phyloP scores from a whole-genome alignment of 495 filamentous ascomycete genomes.

The Aspergillus affinis region DNA sequence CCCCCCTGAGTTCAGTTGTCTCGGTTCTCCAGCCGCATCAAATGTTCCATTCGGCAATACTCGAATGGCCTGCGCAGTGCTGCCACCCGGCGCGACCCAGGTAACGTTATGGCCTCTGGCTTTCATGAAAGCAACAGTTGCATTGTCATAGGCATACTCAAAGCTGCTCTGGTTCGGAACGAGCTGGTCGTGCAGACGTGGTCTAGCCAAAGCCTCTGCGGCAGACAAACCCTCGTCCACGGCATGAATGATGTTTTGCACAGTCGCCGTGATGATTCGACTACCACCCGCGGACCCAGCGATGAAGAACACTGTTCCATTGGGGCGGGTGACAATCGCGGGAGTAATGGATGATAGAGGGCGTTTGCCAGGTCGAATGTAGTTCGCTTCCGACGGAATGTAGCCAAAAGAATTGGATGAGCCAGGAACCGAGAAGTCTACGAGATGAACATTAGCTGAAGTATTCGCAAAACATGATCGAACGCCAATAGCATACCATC shows the following conservation, averaged over 20 bases:
- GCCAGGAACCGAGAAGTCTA: conserved; percentile 76
- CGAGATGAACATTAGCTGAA: conserved; percentile 1
- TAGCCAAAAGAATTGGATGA: conserved; percentile 79
- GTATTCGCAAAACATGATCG: background rate
- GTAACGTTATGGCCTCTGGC: conserved; percentile 70
- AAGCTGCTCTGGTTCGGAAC: conserved; percentile 66
- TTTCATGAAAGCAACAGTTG: conserved; percentile 63
- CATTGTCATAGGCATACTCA: conserved; percentile 69
- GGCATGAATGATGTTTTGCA: conserved; percentile 72
- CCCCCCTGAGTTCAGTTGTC: conserved; percentile 72
- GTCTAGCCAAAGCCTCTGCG: conserved; percentile 59
- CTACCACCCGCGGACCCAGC: conserved; percentile 82
- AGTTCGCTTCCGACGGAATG: conserved; percentile 76
- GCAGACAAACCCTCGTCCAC: conserved; percentile 63
- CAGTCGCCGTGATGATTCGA: conserved; percentile 82
- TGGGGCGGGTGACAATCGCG: conserved; percentile 66
- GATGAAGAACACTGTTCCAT: conserved; percentile 65
- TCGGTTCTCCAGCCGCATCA: conserved; percentile 74
- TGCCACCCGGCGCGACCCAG: conserved; percentile 62
- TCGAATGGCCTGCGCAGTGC: conserved; percentile 70
- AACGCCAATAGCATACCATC: too few relatives aligned
- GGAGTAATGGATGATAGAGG: conserved; percentile 79
- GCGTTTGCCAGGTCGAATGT: conserved; percentile 74
- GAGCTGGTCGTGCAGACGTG: conserved; percentile 82
- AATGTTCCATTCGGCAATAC: conserved; percentile 70